Percentiles rank a stretch among this genome's conserved stretches.
Conservation (phyloP, 2,329 filamentous ascomycete genomes). For the Penicillium sp. region DNA sequence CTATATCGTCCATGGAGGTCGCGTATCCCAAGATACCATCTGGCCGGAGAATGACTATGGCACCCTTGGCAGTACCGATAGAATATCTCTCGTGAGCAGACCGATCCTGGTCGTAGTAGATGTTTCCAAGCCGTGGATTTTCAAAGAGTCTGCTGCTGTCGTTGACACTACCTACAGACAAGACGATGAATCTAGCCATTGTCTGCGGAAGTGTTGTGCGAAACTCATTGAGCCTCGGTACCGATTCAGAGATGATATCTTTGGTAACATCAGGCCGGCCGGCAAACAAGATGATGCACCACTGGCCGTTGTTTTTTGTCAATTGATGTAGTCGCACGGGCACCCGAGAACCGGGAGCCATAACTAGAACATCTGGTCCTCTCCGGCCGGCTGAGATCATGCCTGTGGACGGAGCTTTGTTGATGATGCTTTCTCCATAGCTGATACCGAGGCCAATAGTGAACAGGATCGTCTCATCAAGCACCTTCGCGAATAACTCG, state of each 20-base stretch:
- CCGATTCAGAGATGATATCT: not conserved
- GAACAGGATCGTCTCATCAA: slow-evolving; percentile 28
- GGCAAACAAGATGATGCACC: not conserved
- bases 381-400: not conserved
- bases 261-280: not conserved
- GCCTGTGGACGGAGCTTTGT: not conserved
- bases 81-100: not conserved
- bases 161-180: not conserved
- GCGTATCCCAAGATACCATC: not conserved
- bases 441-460: slow-evolving; percentile 31
- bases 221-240: not conserved
- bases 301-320: not conserved
- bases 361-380: not conserved
- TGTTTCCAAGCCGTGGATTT: not conserved
- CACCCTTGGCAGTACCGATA: not conserved
- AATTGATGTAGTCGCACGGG: not conserved
- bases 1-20: not conserved
- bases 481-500: slow-evolving; percentile 24
- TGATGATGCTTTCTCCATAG: slow-evolving; percentile 24
- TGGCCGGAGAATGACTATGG: not conserved
- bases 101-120: not conserved
- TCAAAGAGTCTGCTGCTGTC: not conserved
- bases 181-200: not conserved
- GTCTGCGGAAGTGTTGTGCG: not conserved
- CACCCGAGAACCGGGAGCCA: not conserved